Percentiles rank a stretch among this genome's conserved stretches.
These are phyloP conservation scores for Xylariaceae sp. DNA, from an alignment of 2,329 filamentous ascomycete species.

Conservation along the genomic window DNA sequence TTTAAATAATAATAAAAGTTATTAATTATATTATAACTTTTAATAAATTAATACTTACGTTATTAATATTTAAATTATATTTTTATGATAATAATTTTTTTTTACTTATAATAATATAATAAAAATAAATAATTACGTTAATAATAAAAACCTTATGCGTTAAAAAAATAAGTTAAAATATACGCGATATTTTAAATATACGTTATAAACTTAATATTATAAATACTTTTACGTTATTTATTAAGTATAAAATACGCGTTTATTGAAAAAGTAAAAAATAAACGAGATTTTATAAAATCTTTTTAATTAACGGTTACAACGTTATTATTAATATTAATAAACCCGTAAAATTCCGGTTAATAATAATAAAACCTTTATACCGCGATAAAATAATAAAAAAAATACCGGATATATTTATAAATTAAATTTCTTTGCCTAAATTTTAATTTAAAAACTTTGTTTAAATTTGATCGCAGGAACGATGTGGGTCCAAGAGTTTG, in stretches of 20 bases:
- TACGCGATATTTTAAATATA: not conserved
- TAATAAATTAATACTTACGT: too few species aligned
- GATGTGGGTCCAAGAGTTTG: too few species aligned
- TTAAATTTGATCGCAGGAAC: too few species aligned
- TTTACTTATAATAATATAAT: not conserved
- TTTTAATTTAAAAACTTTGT: too few species aligned
- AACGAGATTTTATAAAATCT: not conserved
- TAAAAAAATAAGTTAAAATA: too few species aligned
- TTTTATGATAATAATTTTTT: not conserved
- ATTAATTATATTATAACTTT: not conserved
- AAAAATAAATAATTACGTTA: not conserved
- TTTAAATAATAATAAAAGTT: not conserved
- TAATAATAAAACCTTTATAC: not conserved
- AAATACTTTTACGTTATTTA: not conserved
- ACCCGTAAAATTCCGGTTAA: too few species aligned
- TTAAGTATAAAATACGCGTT: not conserved
- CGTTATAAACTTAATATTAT: not conserved
- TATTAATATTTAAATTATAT: not conserved
- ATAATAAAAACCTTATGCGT: not conserved
- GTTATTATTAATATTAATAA: too few species aligned
- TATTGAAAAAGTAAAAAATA: not conserved
- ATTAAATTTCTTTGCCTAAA: too few species aligned
- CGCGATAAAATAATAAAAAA: not conserved
- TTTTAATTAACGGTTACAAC: not conserved
- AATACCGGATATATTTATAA: not conserved